phyloP scores from a whole-genome alignment of 768 basidiomycete genomes.

The Hysterangium stoloniferum region DNA sequence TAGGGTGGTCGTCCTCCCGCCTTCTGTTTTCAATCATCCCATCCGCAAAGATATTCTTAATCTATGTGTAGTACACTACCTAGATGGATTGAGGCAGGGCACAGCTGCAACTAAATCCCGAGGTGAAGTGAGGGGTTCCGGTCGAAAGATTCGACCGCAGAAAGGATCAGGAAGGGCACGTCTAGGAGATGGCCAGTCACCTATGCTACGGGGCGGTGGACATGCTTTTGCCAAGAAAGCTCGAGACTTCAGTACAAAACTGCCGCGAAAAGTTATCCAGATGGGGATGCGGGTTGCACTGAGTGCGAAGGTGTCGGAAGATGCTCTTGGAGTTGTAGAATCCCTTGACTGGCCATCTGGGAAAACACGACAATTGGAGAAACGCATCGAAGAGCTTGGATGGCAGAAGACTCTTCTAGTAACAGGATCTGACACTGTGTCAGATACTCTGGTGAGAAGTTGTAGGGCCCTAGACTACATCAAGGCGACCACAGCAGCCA shows the following conservation, averaged over 20 bases:
- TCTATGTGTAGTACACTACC: constrained; percentile 81
- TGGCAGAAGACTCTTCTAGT: constrained; percentile 74
- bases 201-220: constrained; percentile 87
- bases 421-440: constrained; percentile 50
- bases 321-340: constrained; percentile 66
- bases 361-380: constrained; percentile 62
- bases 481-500: constrained; percentile 51
- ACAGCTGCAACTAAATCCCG: constrained; percentile 89
- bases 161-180: constrained; percentile 90
- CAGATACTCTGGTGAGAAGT: constrained; percentile 49
- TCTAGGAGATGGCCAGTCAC: constrained; percentile 80
- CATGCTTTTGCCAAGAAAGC: constrained; percentile 88
- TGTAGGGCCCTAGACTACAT: constrained; percentile 67
- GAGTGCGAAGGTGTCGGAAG: constrained; percentile 72
- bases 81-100: constrained; percentile 85
- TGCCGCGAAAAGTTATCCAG: constrained; percentile 87
- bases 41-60: constrained; percentile 90
- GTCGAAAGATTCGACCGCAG: constrained; percentile 81
- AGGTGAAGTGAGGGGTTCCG: constrained; percentile 83
- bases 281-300: constrained; percentile 92
- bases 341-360: constrained; percentile 61
- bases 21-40: constrained; percentile 73
- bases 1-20: constrained; percentile 10
- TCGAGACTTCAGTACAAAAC: constrained; percentile 83
- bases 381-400: constrained; percentile 54